A percentile compares a stretch with the other conserved stretches of the same genome.
These are phyloP conservation scores for Acaromyces ingoldii DNA, from an alignment of 1,284 basidiomycete genomes.

Conservation along the genomic window DNA sequence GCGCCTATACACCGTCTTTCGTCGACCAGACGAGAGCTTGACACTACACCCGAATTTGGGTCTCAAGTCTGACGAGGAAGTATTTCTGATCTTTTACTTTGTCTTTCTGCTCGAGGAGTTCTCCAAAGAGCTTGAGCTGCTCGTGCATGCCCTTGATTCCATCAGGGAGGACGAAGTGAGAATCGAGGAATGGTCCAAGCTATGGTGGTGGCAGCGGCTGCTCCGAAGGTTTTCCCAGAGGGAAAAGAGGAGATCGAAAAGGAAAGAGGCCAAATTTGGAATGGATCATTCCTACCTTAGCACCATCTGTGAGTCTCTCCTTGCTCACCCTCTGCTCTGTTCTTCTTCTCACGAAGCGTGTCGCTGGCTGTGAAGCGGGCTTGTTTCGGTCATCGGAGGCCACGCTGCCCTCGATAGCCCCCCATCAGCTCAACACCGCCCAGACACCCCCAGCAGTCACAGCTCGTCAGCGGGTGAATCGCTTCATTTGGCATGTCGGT, in stretches of 20 bases:
- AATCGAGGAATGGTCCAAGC: not conserved
- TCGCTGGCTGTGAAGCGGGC: no score
- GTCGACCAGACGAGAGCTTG: no score
- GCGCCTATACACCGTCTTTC: slow-evolving; percentile 40
- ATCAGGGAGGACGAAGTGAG: slow-evolving; percentile 13
- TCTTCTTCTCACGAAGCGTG: no score
- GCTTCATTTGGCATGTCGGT: slow-evolving; percentile 69
- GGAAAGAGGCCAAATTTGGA: no score
- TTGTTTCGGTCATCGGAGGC: no score
- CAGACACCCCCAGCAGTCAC: slow-evolving; percentile 63
- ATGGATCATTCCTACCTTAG: no score
- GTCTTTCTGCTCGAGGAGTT: slow-evolving; percentile 47
- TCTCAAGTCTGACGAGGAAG: slow-evolving; percentile 23
- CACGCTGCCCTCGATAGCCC: slow-evolving; percentile 70
- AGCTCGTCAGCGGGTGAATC: slow-evolving; percentile 41
- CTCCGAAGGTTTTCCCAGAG: no score
- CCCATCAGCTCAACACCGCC: slow-evolving; percentile 76
- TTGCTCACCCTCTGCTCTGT: no score
- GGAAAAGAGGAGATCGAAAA: no score
- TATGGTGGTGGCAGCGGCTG: not conserved
- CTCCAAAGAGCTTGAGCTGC: slow-evolving; percentile 27
- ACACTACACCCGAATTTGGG: no score
- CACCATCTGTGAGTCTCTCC: no score
- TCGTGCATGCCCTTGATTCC: slow-evolving; percentile 19
- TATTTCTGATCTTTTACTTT: slow-evolving; percentile 47